These are phyloP conservation scores for Colletotrichum sp. DNA, from an alignment of 2,329 filamentous ascomycete species.

Conservation along the genomic window DNA sequence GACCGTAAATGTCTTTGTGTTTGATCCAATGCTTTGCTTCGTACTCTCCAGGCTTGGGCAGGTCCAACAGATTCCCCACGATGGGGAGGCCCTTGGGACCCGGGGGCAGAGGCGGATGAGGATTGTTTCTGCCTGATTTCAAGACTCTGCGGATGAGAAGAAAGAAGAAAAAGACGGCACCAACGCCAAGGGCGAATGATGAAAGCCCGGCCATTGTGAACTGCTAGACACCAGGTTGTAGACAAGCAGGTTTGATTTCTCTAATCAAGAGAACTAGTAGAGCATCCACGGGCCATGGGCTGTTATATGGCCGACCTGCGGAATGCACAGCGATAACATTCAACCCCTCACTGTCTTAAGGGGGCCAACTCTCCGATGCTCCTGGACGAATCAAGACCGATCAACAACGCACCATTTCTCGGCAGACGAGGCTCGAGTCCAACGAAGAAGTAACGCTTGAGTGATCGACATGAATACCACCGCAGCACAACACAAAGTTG, in stretches of 20 bases:
- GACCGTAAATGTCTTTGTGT: constrained; percentile 35
- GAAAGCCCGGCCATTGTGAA: background rate
- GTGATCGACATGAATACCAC: background rate
- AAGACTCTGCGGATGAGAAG: background rate
- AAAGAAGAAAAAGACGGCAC: background rate
- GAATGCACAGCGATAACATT: background rate
- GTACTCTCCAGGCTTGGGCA: constrained; percentile 36
- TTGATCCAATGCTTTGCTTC: constrained; percentile 38
- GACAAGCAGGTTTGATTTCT: too few species aligned
- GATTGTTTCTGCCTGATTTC: background rate
- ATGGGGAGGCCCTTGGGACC: constrained; percentile 40
- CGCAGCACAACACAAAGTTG: background rate
- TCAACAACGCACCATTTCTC: background rate
- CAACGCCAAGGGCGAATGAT: background rate
- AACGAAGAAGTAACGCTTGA: background rate
- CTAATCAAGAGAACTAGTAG: too few species aligned
- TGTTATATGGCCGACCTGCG: background rate
- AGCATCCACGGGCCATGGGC: background rate
- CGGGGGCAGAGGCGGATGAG: constrained; percentile 17
- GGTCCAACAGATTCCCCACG: constrained; percentile 50
- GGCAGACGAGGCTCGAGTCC: background rate
- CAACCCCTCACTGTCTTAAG: background rate
- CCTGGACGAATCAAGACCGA: background rate
- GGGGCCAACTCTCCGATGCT: background rate
- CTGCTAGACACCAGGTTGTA: background rate